Evolutionary conservation across 2,329 filamentous ascomycete genomes (phyloP).

Genomic region (Helotiales sp.): DNA sequence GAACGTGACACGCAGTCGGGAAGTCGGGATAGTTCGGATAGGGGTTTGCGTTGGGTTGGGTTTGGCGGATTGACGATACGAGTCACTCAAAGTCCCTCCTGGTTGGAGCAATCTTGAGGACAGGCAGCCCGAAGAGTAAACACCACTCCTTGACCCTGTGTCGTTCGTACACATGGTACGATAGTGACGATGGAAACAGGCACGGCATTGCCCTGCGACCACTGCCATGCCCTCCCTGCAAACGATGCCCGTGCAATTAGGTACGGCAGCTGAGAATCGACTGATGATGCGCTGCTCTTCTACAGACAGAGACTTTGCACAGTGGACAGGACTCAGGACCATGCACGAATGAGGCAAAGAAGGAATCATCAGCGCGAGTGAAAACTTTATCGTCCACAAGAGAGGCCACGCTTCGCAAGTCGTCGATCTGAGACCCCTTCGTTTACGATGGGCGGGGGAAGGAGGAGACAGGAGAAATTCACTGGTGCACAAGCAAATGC

Average conservation of each 20-base stretch:
- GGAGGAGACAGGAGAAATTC: not conserved
- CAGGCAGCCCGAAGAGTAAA: not conserved
- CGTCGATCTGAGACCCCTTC: not conserved
- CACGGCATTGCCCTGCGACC: not conserved
- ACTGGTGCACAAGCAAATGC: not conserved
- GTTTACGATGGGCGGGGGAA: not conserved
- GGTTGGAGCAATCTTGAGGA: not conserved
- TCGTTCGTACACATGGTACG: not conserved
- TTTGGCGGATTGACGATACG: too few species aligned
- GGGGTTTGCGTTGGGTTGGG: too few species aligned
- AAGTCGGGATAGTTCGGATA: not conserved
- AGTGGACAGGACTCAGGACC: not conserved
- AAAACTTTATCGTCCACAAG: conserved; percentile 1
- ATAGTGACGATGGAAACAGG: conserved; percentile 1
- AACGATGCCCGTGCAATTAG: not conserved
- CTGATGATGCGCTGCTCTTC: not conserved
- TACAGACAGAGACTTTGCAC: not conserved
- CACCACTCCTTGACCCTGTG: not conserved
- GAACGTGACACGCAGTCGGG: conserved; percentile 8
- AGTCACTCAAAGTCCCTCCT: not conserved
- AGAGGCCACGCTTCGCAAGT: not conserved
- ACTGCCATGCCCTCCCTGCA: not conserved
- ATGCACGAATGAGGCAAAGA: conserved; percentile 17
- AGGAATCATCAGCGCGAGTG: conserved; percentile 6
- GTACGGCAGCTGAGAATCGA: not conserved